These are phyloP conservation scores for Suillus occidentalis DNA, from an alignment of 768 basidiomycete species.

Conservation along the genomic window DNA sequence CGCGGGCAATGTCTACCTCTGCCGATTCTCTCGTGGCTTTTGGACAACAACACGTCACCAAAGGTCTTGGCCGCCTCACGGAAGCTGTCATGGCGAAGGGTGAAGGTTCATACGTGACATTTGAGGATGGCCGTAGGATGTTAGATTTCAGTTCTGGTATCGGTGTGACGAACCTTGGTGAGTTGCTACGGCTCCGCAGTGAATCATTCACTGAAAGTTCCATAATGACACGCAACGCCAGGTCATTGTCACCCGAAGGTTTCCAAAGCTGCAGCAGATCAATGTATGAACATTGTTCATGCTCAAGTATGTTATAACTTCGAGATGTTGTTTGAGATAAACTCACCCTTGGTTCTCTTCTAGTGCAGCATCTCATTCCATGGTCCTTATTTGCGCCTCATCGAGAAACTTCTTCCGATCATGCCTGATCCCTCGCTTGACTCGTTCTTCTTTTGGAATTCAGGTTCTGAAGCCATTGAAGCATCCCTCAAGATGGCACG, in stretches of 20 bases:
- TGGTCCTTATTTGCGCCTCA: constrained; percentile 82
- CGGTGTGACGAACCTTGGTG: constrained; percentile 83
- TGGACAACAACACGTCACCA: constrained; percentile 46
- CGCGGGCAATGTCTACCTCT: constrained; percentile 23
- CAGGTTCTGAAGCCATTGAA: constrained; percentile 92
- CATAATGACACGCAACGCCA: constrained; percentile 25
- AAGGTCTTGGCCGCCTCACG: constrained; percentile 41
- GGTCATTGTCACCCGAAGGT: constrained; percentile 89
- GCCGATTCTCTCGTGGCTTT: constrained; percentile 30
- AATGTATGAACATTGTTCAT: constrained; percentile 80
- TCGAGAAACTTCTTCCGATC: constrained; percentile 78
- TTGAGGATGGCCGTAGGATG: constrained; percentile 69
- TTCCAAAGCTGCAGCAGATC: constrained; percentile 85
- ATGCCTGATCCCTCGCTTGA: constrained; percentile 92
- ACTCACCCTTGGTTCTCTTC: not conserved
- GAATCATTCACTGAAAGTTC: not conserved
- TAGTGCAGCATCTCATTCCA: constrained; percentile 91
- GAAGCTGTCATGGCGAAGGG: constrained; percentile 65
- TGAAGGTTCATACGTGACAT: constrained; percentile 70
- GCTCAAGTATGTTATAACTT: constrained; percentile 53
- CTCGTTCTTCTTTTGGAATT: constrained; percentile 98
- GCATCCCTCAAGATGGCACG: constrained; percentile 88
- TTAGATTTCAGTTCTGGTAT: constrained; percentile 90
- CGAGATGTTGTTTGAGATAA: not conserved
- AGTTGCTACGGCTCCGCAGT: constrained; percentile 14